A percentile compares a stretch with the other conserved stretches of the same genome.
phyloP scores from a whole-genome alignment of 1,139 yeast genomes.

The Blastobotrys capitulatus region DNA sequence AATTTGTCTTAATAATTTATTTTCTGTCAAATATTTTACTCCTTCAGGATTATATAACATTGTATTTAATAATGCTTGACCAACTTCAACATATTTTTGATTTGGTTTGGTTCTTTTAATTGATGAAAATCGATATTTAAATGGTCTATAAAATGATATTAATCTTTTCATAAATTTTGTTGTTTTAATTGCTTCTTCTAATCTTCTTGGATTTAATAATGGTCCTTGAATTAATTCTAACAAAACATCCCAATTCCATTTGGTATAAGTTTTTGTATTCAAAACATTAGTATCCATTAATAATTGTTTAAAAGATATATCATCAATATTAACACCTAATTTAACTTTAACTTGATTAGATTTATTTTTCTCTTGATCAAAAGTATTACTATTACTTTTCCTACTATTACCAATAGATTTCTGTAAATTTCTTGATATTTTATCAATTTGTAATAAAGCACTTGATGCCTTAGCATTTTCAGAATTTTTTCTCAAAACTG shows the following conservation, averaged over 20 bases:
- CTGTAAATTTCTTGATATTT: slow-evolving; percentile 40
- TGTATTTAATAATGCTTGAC: slow-evolving; percentile 64
- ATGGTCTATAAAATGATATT: slow-evolving; percentile 84
- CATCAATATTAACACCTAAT: slow-evolving; percentile 57
- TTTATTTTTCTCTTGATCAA: background rate
- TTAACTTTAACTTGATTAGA: slow-evolving; percentile 39
- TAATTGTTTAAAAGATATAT: slow-evolving; percentile 59
- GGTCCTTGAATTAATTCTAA: slow-evolving; percentile 75
- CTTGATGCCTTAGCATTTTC: slow-evolving; percentile 25
- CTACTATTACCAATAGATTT: slow-evolving; percentile 19
- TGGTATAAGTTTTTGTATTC: slow-evolving; percentile 68
- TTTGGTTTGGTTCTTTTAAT: slow-evolving; percentile 47
- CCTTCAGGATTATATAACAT: slow-evolving; percentile 65
- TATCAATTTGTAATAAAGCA: slow-evolving; percentile 43
- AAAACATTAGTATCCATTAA: slow-evolving; percentile 65
- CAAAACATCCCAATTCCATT: slow-evolving; percentile 85
- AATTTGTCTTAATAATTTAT: slow-evolving; percentile 76
- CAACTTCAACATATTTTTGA: slow-evolving; percentile 58
- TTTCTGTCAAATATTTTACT: slow-evolving; percentile 57
- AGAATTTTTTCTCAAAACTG: slow-evolving; percentile 19
- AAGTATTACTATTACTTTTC: background rate
- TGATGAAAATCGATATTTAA: slow-evolving; percentile 76
- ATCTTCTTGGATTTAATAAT: slow-evolving; percentile 56
- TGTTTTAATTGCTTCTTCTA: slow-evolving; percentile 73
- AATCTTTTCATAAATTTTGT: slow-evolving; percentile 83